Conservation (phyloP, 2,329 filamentous ascomycete species). For the Fusarium siculi region DNA sequence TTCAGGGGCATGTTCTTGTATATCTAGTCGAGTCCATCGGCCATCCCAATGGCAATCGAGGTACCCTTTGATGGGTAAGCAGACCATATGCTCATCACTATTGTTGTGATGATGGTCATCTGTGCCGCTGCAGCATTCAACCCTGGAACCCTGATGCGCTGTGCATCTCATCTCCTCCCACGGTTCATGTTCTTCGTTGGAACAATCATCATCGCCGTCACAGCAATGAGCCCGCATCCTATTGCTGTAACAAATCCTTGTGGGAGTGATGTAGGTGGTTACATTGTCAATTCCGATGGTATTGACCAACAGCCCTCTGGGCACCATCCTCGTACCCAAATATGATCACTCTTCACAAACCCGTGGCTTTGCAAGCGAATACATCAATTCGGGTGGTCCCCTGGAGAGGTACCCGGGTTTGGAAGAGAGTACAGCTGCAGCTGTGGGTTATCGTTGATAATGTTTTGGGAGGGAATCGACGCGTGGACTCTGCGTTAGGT, state of each 20-base stretch:
- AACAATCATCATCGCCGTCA: not conserved
- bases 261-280: not conserved
- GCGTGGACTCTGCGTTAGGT: not conserved
- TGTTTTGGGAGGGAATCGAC: not conserved
- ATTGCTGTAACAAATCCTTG: not conserved
- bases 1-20: not conserved
- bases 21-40: not conserved
- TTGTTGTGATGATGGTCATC: not conserved
- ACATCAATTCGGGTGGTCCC: not conserved
- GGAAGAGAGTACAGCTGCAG: not conserved
- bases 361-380: not conserved
- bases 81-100: not conserved
- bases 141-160: not conserved
- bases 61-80: not conserved
- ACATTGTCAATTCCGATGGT: not conserved
- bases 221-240: not conserved
- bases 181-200: not conserved
- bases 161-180: not conserved
- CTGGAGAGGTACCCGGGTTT: not conserved
- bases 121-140: not conserved
- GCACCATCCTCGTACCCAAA: not conserved
- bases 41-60: not conserved
- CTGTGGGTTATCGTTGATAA: not conserved
- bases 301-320: not conserved
- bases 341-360: not conserved